Percentiles rank a stretch among this genome's conserved stretches.
Conservation (phyloP, 371 early-diverging fungal species). For the Mortierella sp. region DNA sequence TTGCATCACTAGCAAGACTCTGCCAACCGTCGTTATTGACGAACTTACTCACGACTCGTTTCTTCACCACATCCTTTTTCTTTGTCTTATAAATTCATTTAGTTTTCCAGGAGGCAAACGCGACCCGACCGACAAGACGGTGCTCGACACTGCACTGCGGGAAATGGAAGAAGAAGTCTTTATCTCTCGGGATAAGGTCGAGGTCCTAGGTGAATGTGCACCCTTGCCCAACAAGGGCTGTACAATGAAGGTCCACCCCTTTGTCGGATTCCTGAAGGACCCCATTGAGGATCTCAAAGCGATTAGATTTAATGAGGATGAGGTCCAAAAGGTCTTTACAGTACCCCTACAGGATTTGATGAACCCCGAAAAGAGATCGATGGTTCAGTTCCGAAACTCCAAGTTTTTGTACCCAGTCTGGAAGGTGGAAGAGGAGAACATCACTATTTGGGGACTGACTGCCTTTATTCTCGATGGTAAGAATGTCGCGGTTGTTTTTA, state of each 20-base stretch:
- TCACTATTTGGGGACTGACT: slow-evolving; percentile 88
- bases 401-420: slow-evolving; percentile 72
- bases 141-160: slow-evolving; percentile 81
- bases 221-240: slow-evolving; percentile 76
- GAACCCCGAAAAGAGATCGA: slow-evolving; percentile 60
- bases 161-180: slow-evolving; percentile 92
- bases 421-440: slow-evolving; percentile 63
- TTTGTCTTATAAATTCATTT: neutral
- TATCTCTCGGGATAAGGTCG: slow-evolving; percentile 63
- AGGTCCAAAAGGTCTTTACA: slow-evolving; percentile 81
- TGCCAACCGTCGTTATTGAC: too few species aligned
- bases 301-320: slow-evolving; percentile 71
- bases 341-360: slow-evolving; percentile 80
- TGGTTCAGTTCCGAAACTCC: slow-evolving; percentile 70
- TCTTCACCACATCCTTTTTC: neutral
- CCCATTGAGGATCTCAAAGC: slow-evolving; percentile 55
- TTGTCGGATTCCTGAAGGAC: slow-evolving; percentile 74
- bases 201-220: slow-evolving; percentile 76
- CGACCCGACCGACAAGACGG: slow-evolving; percentile 69
- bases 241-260: slow-evolving; percentile 80
- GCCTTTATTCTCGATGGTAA: slow-evolving; percentile 82
- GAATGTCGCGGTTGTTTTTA: neutral
- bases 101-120: slow-evolving; percentile 86
- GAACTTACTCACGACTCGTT: neutral
- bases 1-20: neutral